A percentile compares a stretch with the other conserved stretches of the same genome.
phyloP scores from a whole-genome alignment of 1,139 yeast genomes.

The Kodamaea arcana region DNA sequence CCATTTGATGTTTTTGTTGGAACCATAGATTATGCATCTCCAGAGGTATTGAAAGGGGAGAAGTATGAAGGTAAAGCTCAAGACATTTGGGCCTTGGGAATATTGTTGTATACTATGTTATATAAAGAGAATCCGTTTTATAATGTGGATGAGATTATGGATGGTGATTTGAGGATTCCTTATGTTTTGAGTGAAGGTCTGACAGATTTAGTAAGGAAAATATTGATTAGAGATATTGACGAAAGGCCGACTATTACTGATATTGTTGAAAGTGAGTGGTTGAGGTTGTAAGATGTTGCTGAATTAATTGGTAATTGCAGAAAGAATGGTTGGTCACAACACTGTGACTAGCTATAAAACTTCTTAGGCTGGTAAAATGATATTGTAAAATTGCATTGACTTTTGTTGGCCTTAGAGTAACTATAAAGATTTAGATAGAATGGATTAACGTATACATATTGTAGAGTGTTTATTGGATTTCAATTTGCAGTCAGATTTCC shows the following conservation, averaged over 20 bases:
- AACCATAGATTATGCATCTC: constrained; percentile 94
- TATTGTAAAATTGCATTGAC: no score
- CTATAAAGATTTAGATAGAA: no score
- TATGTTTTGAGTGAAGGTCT: constrained; percentile 57
- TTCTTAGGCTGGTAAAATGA: no score
- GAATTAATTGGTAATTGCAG: no score
- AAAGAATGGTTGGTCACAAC: no score
- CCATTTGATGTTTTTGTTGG: constrained; percentile 98
- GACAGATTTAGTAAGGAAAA: constrained; percentile 54
- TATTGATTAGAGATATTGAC: constrained; percentile 60
- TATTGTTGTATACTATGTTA: constrained; percentile 80
- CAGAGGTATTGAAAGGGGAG: constrained; percentile 86
- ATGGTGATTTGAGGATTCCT: constrained; percentile 74
- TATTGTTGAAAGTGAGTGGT: constrained; percentile 67
- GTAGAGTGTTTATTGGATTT: no score
- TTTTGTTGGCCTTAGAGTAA: no score
- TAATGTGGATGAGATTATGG: constrained; percentile 92
- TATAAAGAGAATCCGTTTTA: constrained; percentile 94
- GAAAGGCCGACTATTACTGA: constrained; percentile 71
- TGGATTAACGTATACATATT: no score
- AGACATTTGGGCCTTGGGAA: constrained; percentile 96
- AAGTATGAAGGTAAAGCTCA: constrained; percentile 91
- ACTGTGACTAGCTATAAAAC: no score
- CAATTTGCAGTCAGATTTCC: no score
- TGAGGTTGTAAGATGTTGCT: constrained; percentile 24